A percentile compares a stretch with the other conserved stretches of the same genome.
Conservation (phyloP, 1,284 basidiomycete species). For the Rhodotorula mucilaginosa region DNA sequence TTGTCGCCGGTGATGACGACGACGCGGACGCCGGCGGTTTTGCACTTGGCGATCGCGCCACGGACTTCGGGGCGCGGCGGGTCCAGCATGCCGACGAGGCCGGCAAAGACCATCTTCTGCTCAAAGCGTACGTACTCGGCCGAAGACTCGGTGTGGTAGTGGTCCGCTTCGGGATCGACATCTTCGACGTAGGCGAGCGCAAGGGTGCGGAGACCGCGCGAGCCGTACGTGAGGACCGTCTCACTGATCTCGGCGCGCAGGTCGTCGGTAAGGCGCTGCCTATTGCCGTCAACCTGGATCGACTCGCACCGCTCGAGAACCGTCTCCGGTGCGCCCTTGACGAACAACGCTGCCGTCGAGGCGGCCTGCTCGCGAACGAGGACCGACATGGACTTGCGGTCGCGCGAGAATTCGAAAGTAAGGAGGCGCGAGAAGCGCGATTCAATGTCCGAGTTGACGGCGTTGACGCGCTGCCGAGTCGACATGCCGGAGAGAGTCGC, state of each 20-base stretch:
- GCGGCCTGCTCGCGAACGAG: conserved; percentile 64
- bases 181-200: conserved; percentile 84
- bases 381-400: conserved; percentile 99
- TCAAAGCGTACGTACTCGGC: conserved; percentile 86
- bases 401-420: conserved; percentile 95
- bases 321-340: conserved; percentile 94
- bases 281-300: background rate
- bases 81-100: conserved; percentile 95
- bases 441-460: conserved; percentile 79
- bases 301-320: conserved; percentile 76
- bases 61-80: conserved; percentile 93
- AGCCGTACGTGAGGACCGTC: conserved; percentile 70
- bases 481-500: conserved; percentile 60
- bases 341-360: conserved; percentile 64
- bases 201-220: conserved; percentile 80
- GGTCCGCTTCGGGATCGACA: conserved; percentile 68
- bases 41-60: conserved; percentile 82
- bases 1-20: conserved; percentile 99
- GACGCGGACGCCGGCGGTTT: conserved; percentile 88
- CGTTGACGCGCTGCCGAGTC: conserved; percentile 66
- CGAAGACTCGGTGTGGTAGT: conserved; percentile 74
- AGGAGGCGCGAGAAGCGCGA: conserved; percentile 70
- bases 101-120: conserved; percentile 85
- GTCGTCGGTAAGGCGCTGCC: conserved; percentile 59
- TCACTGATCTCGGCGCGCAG: conserved; percentile 62